phyloP scores from a whole-genome alignment of 2,329 filamentous ascomycete genomes.

The Paraphoma chrysanthemicola region DNA sequence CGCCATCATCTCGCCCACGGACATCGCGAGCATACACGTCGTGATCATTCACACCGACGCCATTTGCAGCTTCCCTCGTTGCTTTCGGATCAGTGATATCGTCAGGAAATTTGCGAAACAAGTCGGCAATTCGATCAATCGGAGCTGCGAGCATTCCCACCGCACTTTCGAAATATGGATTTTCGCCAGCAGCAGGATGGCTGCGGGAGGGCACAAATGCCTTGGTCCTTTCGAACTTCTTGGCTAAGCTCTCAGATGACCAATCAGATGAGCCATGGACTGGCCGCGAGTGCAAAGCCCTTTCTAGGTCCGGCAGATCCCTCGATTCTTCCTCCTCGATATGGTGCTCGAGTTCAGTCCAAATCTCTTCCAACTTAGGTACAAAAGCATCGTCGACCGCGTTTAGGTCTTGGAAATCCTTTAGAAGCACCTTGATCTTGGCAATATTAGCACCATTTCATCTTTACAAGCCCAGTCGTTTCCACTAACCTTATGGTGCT shows the following conservation, averaged over 20 bases:
- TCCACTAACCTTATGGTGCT: constrained; percentile 38
- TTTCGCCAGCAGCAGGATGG: constrained; percentile 51
- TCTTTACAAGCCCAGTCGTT: too few species aligned
- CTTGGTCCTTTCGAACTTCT: constrained; percentile 40
- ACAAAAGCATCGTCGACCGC: constrained; percentile 27
- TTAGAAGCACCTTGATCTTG: constrained; percentile 40
- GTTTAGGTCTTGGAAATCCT: constrained; percentile 39
- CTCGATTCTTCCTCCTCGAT: constrained; percentile 42
- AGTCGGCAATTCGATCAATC: constrained; percentile 62
- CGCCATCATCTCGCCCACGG: too few species aligned
- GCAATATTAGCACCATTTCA: background rate
- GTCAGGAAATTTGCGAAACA: constrained; percentile 63
- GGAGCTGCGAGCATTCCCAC: constrained; percentile 63
- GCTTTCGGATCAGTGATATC: constrained; percentile 32
- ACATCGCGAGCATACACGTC: too few species aligned
- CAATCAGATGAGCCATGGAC: constrained; percentile 10
- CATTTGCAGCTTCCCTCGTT: constrained; percentile 21
- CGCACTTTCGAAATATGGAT: constrained; percentile 64
- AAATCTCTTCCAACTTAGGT: constrained; percentile 33
- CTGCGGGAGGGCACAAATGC: constrained; percentile 37
- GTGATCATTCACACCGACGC: too few species aligned
- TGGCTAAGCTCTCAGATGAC: constrained; percentile 34
- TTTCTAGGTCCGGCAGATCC: constrained; percentile 40
- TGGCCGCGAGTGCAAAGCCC: constrained; percentile 15
- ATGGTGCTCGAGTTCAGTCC: constrained; percentile 28